Evolutionary conservation across 345 rosid species (phyloP), one percentile per base, ranked within the genome.

Genomic region (Hypericum perforatum): DNA sequence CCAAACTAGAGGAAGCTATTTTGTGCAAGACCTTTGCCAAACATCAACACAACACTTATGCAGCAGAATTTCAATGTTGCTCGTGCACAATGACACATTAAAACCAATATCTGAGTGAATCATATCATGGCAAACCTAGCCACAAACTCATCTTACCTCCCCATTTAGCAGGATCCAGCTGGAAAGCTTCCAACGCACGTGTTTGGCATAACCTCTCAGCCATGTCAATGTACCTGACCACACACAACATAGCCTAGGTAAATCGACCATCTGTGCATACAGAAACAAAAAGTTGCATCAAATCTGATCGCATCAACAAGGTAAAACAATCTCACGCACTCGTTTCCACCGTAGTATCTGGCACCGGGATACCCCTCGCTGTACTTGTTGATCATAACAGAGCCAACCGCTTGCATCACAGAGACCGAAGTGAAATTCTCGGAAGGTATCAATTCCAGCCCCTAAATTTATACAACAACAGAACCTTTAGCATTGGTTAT

Each of bases 301-400:
- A 54, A 39, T 7, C 36, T 9, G 15, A 29, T 5, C 45, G 29
- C 7, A 32, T 38, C 1, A 5, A 22, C 13, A 39, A 29, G 13
- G 39, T 7, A 11, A 16, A 52, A 39, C 10, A 1, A 45, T 16
- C 12, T 6, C 36, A 16, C 95, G 50, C 81, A 91, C 96, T 87
- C 95, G 39, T 91, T 91, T 54, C 98, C 96, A 64, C 96, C 96
- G 12, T 91, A 91, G 69, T 91, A 91, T 75, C 98, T 76, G 52
- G 92, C 96, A 13, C 96, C 98, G 5, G 95, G 98, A 61, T 87
- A 91, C 3, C 98, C 98, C 76, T 91, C 98, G 58, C 95, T 87
- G 62, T 91, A 91, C 60, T 91, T 87, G 73, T 91, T 91, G 49
- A 96, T 91, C 95, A 87, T 87, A 51, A 86, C 92, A 12, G 98